Evolutionary conservation across 2,329 filamentous ascomycete species (phyloP).

Genomic region (Coccinonectria pachysandricola): DNA sequence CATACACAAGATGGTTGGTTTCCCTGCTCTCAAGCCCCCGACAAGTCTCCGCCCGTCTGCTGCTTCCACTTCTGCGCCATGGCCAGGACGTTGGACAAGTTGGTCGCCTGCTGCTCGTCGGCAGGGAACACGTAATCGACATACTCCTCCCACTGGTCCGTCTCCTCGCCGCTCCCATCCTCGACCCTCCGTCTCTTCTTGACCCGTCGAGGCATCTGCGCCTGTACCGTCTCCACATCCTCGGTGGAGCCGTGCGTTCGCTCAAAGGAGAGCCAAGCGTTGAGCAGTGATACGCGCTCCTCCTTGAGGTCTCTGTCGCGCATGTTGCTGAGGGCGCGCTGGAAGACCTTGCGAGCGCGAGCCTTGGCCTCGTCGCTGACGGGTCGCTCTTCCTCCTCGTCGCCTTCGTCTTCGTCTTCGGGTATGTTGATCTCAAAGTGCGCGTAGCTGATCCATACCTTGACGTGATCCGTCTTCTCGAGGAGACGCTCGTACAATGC

Average conservation of each 20-base stretch:
- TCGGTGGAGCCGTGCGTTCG: conserved; percentile 65
- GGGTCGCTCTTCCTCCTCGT: conserved; percentile 56
- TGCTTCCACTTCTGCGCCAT: conserved; percentile 88
- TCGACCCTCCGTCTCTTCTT: conserved; percentile 89
- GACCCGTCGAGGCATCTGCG: conserved; percentile 85
- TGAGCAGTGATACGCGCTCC: conserved; percentile 84
- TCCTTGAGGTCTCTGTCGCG: conserved; percentile 86
- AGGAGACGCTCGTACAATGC: conserved; percentile 81
- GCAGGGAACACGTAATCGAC: conserved; percentile 95
- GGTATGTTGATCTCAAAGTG: conserved; percentile 95
- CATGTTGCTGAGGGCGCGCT: conserved; percentile 75
- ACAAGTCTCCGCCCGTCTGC: conserved; percentile 34
- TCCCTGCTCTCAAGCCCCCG: conserved; percentile 19
- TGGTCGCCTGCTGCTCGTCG: conserved; percentile 78
- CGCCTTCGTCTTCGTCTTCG: conserved; percentile 54
- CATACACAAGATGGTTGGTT: no score
- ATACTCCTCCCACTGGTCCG: conserved; percentile 89
- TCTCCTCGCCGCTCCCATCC: conserved; percentile 38
- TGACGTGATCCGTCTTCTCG: conserved; percentile 94
- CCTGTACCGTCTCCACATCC: conserved; percentile 74
- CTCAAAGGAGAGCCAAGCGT: conserved; percentile 90
- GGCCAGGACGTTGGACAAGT: conserved; percentile 72
- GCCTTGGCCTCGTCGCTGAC: conserved; percentile 76
- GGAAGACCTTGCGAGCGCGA: conserved; percentile 74
- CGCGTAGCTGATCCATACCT: conserved; percentile 98